Conservation (phyloP, 768 basidiomycete genomes). For the Amanita muscaria region DNA sequence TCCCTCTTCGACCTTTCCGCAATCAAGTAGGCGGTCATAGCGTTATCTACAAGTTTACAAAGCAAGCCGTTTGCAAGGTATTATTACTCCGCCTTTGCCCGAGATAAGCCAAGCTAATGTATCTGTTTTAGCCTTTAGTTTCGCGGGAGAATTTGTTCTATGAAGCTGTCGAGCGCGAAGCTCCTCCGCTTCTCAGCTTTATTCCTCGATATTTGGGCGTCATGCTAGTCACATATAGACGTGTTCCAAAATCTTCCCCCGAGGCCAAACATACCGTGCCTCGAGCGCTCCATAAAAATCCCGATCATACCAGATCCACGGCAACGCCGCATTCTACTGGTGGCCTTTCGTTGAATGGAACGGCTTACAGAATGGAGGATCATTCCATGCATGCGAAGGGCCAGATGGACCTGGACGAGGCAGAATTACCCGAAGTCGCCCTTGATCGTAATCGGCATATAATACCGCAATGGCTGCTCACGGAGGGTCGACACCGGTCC, state of each 20-base stretch:
- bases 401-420: conserved; percentile 50
- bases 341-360: neutral
- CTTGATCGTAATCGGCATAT: conserved; percentile 93
- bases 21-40: conserved; percentile 98
- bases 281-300: neutral
- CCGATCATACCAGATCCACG: neutral
- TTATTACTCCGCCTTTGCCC: conserved; percentile 22
- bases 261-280: neutral
- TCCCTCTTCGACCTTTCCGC: conserved; percentile 89
- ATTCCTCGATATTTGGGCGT: conserved; percentile 99
- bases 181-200: conserved; percentile 85
- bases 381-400: conserved; percentile 17
- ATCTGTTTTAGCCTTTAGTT: conserved; percentile 68
- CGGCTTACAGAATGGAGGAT: conserved; percentile 6
- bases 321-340: neutral
- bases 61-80: conserved; percentile 97
- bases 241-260: conserved; percentile 41
- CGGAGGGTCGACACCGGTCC: conserved; percentile 40
- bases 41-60: conserved; percentile 96
- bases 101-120: conserved; percentile 12
- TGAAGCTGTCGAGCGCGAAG: conserved; percentile 90
- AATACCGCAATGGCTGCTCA: conserved; percentile 87
- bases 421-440: conserved; percentile 91
- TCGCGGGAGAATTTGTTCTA: conserved; percentile 97
- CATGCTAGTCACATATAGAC: conserved; percentile 94